A percentile compares a stretch with the other conserved stretches of the same genome.
These are phyloP conservation scores for Acanthamoeba triangularis DNA, from an alignment of 208 protist genomes.

Conservation along the genomic window DNA sequence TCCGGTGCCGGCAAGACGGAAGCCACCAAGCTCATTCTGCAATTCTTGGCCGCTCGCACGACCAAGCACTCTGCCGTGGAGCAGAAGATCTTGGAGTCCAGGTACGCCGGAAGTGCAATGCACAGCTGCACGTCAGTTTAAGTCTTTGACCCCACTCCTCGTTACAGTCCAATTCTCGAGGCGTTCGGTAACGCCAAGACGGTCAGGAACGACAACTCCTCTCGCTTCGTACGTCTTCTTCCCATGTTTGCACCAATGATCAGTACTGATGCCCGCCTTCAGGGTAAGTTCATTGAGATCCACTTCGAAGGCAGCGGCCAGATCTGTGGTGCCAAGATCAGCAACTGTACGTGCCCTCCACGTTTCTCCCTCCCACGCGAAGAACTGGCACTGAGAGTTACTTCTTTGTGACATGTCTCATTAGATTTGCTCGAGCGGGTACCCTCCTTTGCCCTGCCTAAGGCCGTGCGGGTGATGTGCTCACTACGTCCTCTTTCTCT, in stretches of 20 bases:
- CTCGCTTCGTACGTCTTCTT: constrained; percentile 82
- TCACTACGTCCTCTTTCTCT: neutral
- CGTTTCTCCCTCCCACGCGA: neutral
- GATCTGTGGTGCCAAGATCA: constrained; percentile 84
- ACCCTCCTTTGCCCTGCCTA: neutral
- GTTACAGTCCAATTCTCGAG: constrained; percentile 82
- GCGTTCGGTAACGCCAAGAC: constrained; percentile 90
- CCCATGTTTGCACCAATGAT: too few relatives aligned
- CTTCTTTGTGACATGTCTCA: neutral
- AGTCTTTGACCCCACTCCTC: neutral
- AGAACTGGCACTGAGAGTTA: neutral
- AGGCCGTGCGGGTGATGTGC: too few relatives aligned
- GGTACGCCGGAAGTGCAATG: constrained; percentile 42
- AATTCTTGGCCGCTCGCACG: constrained; percentile 86
- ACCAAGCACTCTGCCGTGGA: constrained; percentile 78
- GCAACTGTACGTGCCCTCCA: constrained; percentile 78
- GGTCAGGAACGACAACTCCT: constrained; percentile 90
- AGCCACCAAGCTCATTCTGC: constrained; percentile 91
- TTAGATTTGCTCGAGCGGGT: constrained; percentile 40
- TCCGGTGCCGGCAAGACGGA: constrained; percentile 91
- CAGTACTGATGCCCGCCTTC: neutral
- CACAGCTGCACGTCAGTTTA: constrained; percentile 3
- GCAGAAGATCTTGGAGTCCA: constrained; percentile 88
- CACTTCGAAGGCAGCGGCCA: constrained; percentile 83
- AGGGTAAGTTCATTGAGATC: constrained; percentile 90